Evolutionary conservation across 208 protist genomes (phyloP).

Genomic region (Leishmania major): DNA sequence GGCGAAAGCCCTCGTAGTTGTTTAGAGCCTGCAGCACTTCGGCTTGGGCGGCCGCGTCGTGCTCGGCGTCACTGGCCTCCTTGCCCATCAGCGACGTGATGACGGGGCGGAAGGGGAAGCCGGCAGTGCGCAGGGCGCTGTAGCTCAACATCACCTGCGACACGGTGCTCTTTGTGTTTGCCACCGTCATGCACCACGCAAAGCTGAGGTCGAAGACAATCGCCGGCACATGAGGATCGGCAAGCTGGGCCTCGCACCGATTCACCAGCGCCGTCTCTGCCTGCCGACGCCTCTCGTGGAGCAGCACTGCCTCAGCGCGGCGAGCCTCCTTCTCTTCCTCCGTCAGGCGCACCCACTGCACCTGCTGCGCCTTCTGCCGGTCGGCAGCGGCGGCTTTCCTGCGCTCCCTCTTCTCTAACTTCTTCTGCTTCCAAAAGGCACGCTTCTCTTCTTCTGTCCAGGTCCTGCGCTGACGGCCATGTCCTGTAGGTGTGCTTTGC

Average conservation of each 20-base stretch:
- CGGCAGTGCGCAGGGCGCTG: conserved; percentile 63
- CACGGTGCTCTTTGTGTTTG: conserved; percentile 81
- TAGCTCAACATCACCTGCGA: conserved; percentile 89
- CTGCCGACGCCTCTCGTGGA: conserved; percentile 58
- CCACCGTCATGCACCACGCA: conserved; percentile 80
- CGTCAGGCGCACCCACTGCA: conserved; percentile 60
- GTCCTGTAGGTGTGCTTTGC: background rate
- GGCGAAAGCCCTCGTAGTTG: conserved; percentile 73
- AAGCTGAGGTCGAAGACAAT: conserved; percentile 91
- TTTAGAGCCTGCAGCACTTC: conserved; percentile 39
- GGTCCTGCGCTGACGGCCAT: conserved; percentile 47
- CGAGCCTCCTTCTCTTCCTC: conserved; percentile 50
- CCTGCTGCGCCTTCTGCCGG: conserved; percentile 37
- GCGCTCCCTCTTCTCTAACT: conserved; percentile 48
- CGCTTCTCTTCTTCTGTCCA: conserved; percentile 62
- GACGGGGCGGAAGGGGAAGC: conserved; percentile 78
- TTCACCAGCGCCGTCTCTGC: conserved; percentile 30
- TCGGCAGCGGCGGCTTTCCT: conserved; percentile 30
- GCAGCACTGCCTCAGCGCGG: conserved; percentile 34
- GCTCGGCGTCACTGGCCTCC: conserved; percentile 31
- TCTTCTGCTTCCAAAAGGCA: conserved; percentile 67
- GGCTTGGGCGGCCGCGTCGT: conserved; percentile 37
- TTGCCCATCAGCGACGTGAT: conserved; percentile 65
- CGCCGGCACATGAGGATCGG: conserved; percentile 43
- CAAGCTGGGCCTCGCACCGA: conserved; percentile 40